Evolutionary conservation across 169 alveolate species (phyloP), one percentile per base, ranked within the genome.

Genomic region (Plasmodium fragile): DNA sequence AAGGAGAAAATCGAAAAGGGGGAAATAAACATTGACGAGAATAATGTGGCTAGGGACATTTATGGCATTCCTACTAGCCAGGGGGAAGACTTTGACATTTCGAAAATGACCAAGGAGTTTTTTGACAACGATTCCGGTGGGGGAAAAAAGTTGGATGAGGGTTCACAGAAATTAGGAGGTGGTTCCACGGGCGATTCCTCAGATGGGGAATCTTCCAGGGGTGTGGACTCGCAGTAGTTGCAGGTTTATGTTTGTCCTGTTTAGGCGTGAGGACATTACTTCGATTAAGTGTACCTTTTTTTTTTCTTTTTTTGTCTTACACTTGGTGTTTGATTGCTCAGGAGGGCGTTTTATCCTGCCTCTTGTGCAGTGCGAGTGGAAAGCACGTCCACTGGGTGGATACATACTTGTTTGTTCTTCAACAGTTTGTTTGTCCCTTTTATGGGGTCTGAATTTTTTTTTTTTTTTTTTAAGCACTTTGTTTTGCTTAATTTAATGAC

Each of bases 1-100:
- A 90, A 90, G 45, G 82, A 90, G 36, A 90, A 90, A 79, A 87
- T 87, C 69, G 53, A 87, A 87, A 41, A 71, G 49, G 94, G 94
- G 10, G 92, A 90, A 16, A 25, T 69, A 36, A 90, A 90, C 53
- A 4, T 36, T 10, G 79, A 90, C 10, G 18, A 79, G 65, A 90
- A 80, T 16, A 49, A 39, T 90, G 45, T 80, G 34, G 82, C 34
- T 4, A 78, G 71, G n/a, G 30, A 77, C 32, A 55, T 52, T 22
- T 75, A 53, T 52, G 43, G 75, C 10, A 11, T 59, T 5, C 45
- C 52, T 13, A 36, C 71, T 69, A 49, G 13, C 39, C 53, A 30
- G 10, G 73, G 72, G 84, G 55, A 90, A 25, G 59, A 80, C 52
- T 80, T 90, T 43, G 94, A 90, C 75, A 90, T 90, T 65, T 16